Conservation (phyloP, 2,329 filamentous ascomycete genomes). For the Botrytis paeoniae region DNA sequence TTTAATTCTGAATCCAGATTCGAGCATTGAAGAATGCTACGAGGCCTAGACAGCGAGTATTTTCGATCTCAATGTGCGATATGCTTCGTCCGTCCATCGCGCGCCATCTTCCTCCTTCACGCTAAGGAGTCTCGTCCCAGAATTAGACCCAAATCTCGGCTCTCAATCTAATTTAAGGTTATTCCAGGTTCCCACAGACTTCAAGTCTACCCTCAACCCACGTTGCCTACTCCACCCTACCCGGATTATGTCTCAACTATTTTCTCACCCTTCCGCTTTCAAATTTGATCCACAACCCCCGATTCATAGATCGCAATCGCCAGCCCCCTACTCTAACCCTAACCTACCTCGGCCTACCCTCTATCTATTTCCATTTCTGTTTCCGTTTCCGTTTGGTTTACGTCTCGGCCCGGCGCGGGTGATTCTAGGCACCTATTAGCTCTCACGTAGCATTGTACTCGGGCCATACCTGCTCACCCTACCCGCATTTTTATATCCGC, state of each 20-base stretch:
- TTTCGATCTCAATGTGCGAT: background rate
- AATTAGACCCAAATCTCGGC: background rate
- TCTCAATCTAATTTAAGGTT: background rate
- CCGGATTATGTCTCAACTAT: background rate
- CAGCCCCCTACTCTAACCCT: background rate
- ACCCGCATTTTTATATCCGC: background rate
- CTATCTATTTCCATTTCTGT: too few relatives aligned
- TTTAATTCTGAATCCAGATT: background rate
- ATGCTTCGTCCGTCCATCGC: background rate
- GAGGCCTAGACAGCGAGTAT: background rate
- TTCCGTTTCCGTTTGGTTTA: background rate
- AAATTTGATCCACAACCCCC: background rate
- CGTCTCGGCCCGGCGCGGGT: background rate
- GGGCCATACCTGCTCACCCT: constrained; percentile 3
- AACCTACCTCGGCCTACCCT: background rate
- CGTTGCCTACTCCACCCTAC: background rate
- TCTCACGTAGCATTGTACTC: constrained; percentile 3
- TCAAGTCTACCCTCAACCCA: background rate
- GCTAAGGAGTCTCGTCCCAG: background rate
- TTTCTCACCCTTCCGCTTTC: background rate
- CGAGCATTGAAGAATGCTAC: background rate
- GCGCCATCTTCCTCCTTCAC: background rate
- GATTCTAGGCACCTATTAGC: background rate
- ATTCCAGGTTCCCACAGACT: background rate
- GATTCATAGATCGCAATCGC: background rate